Evolutionary conservation across 2,329 filamentous ascomycete species (phyloP).

Genomic region (Bipolaris gigantea): DNA sequence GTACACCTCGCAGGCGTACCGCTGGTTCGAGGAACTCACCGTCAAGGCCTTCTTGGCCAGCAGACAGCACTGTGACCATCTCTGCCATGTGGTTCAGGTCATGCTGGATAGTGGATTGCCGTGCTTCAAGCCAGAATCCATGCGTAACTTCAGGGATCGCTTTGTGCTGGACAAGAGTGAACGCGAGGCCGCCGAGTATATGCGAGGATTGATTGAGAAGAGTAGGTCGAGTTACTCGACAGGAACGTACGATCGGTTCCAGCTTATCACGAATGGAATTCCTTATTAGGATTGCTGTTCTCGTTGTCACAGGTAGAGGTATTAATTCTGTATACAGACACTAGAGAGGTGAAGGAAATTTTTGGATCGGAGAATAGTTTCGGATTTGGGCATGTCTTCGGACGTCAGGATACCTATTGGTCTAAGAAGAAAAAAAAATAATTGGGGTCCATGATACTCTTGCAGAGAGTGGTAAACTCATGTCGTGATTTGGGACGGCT

Average conservation of each 20-base stretch:
- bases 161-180: slow-evolving; percentile 93
- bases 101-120: slow-evolving; percentile 97
- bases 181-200: slow-evolving; percentile 90
- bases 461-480: neutral
- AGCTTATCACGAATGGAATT: slow-evolving; percentile 95
- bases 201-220: slow-evolving; percentile 85
- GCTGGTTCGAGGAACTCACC: slow-evolving; percentile 94
- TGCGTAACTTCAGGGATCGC: slow-evolving; percentile 86
- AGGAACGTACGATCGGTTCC: slow-evolving; percentile 96
- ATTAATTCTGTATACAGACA: neutral
- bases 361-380: no score
- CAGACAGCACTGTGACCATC: slow-evolving; percentile 82
- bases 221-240: slow-evolving; percentile 91
- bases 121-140: slow-evolving; percentile 96
- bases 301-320: no score
- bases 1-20: slow-evolving; percentile 78
- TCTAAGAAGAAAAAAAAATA: no score
- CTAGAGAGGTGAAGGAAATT: neutral
- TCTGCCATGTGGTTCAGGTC: slow-evolving; percentile 84
- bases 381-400: no score
- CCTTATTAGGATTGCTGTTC: slow-evolving; percentile 65
- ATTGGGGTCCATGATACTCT: neutral
- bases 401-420: no score
- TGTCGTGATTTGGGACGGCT: neutral
- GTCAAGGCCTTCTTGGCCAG: slow-evolving; percentile 92